A percentile compares a stretch with the other conserved stretches of the same genome.
Conservation (phyloP, 768 basidiomycete genomes). For the Naganishia kalamii region DNA sequence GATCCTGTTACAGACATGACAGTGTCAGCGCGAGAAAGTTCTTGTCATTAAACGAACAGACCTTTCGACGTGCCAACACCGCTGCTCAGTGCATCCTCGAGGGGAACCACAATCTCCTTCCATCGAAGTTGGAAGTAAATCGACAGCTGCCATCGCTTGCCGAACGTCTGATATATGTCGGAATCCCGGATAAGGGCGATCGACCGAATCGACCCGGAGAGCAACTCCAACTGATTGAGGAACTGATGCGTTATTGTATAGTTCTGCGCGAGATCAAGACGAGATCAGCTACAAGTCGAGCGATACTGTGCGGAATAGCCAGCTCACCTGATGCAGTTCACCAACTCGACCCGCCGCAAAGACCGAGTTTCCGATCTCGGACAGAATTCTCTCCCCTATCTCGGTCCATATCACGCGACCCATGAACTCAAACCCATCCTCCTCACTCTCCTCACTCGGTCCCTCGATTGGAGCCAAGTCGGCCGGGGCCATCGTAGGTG, state of each 20-base stretch:
- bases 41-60: not conserved
- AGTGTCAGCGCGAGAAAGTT: not conserved
- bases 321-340: slow-evolving; percentile 74
- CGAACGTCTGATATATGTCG: slow-evolving; percentile 64
- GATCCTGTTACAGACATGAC: slow-evolving; percentile 1
- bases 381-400: slow-evolving; percentile 69
- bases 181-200: slow-evolving; percentile 68
- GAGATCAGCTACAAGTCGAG: not conserved
- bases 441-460: slow-evolving; percentile 21
- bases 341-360: slow-evolving; percentile 89
- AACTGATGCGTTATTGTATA: slow-evolving; percentile 78
- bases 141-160: slow-evolving; percentile 86
- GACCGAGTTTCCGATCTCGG: slow-evolving; percentile 70
- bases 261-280: slow-evolving; percentile 53
- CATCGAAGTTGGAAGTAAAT: slow-evolving; percentile 95
- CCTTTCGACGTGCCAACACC: slow-evolving; percentile 48
- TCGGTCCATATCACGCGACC: slow-evolving; percentile 85
- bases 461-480: not conserved
- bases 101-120: slow-evolving; percentile 77
- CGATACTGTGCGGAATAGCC: not conserved
- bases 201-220: slow-evolving; percentile 68
- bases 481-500: slow-evolving; percentile 46
- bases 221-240: slow-evolving; percentile 68
- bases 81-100: slow-evolving; percentile 61
- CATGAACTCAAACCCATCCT: slow-evolving; percentile 69